These are phyloP conservation scores for Cladosporium sp. DNA, from an alignment of 2,329 filamentous ascomycete species.

Conservation along the genomic window DNA sequence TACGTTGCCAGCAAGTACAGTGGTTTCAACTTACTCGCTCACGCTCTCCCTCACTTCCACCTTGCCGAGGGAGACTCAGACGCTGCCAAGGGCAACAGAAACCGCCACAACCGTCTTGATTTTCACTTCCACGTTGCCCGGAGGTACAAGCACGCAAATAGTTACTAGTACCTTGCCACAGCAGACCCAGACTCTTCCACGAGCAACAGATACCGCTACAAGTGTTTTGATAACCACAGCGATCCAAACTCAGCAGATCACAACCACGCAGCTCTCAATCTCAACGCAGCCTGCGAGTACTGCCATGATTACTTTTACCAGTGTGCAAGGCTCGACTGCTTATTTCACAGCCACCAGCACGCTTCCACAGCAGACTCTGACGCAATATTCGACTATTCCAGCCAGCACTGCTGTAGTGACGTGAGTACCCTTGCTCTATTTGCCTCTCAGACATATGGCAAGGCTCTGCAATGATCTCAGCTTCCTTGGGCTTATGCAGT, in stretches of 20 bases:
- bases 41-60: not conserved
- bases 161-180: not conserved
- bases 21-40: not conserved
- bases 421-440: not conserved
- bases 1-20: not conserved
- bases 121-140: not conserved
- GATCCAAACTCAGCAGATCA: not conserved
- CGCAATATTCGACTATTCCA: not conserved
- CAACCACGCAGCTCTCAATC: not conserved
- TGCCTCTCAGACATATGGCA: no score
- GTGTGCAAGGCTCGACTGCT: not conserved
- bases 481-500: no score
- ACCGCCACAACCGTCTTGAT: not conserved
- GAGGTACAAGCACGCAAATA: not conserved
- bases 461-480: no score
- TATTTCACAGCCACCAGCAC: not conserved
- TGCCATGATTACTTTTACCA: not conserved
- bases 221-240: no score
- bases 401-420: not conserved
- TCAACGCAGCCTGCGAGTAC: not conserved
- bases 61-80: not conserved
- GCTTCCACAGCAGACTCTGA: not conserved
- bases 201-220: not conserved
- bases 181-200: not conserved
- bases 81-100: not conserved